phyloP scores from a whole-genome alignment of 352 stramenopile genomes.

The Phytopythium vexans region DNA sequence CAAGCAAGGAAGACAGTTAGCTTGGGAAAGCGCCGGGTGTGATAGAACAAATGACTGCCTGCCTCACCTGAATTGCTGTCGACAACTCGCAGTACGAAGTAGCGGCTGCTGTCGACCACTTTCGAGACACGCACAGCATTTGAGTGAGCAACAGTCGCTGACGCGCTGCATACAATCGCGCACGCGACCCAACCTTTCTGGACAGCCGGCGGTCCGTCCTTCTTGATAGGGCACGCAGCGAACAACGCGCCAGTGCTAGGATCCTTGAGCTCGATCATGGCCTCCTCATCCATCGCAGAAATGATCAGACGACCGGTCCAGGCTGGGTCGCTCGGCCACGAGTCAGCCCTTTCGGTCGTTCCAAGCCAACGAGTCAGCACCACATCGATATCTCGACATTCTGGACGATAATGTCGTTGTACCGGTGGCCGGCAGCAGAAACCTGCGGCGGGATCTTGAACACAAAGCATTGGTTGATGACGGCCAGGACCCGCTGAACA shows the following conservation, averaged over 20 bases:
- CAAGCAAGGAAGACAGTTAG: background rate
- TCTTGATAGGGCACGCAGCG: conserved; percentile 58
- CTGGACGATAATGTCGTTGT: background rate
- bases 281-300: conserved; percentile 51
- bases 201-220: conserved; percentile 48
- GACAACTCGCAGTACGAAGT: conserved; percentile 92
- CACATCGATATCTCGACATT: background rate
- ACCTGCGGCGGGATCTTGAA: conserved; percentile 68
- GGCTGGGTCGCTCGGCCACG: conserved; percentile 53
- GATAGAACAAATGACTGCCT: background rate
- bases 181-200: conserved; percentile 41
- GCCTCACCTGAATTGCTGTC: conserved; percentile 70
- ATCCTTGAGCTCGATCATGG: conserved; percentile 62
- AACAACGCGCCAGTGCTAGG: conserved; percentile 50
- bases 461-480: conserved; percentile 70
- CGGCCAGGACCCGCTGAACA: conserved; percentile 53
- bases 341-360: conserved; percentile 37
- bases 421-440: conserved; percentile 58
- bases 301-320: conserved; percentile 69
- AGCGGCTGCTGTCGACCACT: conserved; percentile 91
- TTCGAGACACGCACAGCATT: conserved; percentile 2
- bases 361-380: background rate
- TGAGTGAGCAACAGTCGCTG: conserved; percentile 1
- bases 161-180: background rate
- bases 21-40: background rate